phyloP scores from a whole-genome alignment of 345 rosid genomes.

The Ricinus communis region DNA sequence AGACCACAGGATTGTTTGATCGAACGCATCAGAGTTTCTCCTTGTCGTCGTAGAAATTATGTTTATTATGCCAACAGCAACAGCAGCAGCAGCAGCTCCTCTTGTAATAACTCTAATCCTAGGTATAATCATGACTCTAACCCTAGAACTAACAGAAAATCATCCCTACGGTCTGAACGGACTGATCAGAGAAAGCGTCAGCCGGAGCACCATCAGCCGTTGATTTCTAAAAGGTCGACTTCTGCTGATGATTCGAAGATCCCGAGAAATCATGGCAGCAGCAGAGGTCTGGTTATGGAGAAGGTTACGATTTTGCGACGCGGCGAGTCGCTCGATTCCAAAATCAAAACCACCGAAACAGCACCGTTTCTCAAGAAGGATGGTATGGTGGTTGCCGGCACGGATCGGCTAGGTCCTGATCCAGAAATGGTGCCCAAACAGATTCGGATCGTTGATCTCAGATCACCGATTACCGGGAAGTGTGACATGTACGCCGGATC shows the following conservation, averaged over 20 bases:
- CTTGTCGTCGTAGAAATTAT: constrained; percentile 52
- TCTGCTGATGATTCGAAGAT: constrained; percentile 41
- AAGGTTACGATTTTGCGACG: constrained; percentile 53
- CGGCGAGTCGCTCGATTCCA: constrained; percentile 55
- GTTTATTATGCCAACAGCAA: constrained; percentile 4
- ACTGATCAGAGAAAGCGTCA: constrained; percentile 37
- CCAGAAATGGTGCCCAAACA: constrained; percentile 37
- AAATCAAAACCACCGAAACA: constrained; percentile 26
- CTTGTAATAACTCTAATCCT: neutral
- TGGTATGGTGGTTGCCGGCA: constrained; percentile 21
- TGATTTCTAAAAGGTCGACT: constrained; percentile 31
- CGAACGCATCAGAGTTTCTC: constrained; percentile 45
- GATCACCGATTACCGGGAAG: constrained; percentile 28
- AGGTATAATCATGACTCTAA: constrained; percentile 11
- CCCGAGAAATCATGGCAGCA: constrained; percentile 13
- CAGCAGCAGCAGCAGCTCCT: no score
- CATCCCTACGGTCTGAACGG: constrained; percentile 33
- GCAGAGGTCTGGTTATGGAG: constrained; percentile 27
- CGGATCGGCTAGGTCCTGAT: constrained; percentile 29
- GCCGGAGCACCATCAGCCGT: constrained; percentile 27
- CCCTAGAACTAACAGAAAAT: constrained; percentile 41
- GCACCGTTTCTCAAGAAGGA: neutral
- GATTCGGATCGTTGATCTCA: constrained; percentile 23
- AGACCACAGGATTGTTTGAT: constrained; percentile 71
- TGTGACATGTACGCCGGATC: constrained; percentile 56